phyloP scores from a whole-genome alignment of 169 alveolate genomes.

The Plasmodium malariae region DNA sequence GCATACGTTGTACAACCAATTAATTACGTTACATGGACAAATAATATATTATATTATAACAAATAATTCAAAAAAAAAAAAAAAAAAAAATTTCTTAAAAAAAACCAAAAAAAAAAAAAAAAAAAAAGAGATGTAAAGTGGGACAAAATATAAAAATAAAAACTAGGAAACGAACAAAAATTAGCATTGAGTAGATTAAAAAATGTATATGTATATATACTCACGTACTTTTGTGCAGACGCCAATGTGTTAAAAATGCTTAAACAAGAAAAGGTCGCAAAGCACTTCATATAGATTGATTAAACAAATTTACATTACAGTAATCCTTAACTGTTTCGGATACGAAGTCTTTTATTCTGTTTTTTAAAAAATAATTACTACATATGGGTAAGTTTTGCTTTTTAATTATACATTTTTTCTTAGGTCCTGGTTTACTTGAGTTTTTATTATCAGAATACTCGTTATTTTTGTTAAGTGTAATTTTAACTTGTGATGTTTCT shows the following conservation, averaged over 20 bases:
- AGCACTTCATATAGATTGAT: background rate
- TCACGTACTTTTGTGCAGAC: background rate
- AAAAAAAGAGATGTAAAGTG: background rate
- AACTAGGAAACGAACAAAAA: too few relatives aligned
- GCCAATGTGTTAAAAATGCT: background rate
- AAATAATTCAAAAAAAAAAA: too few relatives aligned
- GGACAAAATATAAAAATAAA: too few relatives aligned
- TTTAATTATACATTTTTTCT: slow-evolving; percentile 24
- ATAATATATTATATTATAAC: too few relatives aligned
- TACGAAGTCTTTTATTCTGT: slow-evolving; percentile 28
- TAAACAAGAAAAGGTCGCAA: background rate
- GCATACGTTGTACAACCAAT: background rate
- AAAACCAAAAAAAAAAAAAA: too few relatives aligned
- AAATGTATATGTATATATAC: slow-evolving; percentile 11
- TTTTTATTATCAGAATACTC: slow-evolving; percentile 9
- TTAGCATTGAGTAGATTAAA: too few relatives aligned
- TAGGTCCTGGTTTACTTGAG: slow-evolving; percentile 1
- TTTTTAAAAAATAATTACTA: slow-evolving; percentile 43
- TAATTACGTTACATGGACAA: background rate
- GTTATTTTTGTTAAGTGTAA: background rate
- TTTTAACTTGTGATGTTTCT: background rate
- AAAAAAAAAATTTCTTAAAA: too few relatives aligned
- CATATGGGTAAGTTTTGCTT: slow-evolving; percentile 54
- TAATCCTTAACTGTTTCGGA: slow-evolving; percentile 38
- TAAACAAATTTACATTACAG: slow-evolving; percentile 16